Evolutionary conservation across 1,284 basidiomycete genomes (phyloP).

Genomic region (Irpex sp.): DNA sequence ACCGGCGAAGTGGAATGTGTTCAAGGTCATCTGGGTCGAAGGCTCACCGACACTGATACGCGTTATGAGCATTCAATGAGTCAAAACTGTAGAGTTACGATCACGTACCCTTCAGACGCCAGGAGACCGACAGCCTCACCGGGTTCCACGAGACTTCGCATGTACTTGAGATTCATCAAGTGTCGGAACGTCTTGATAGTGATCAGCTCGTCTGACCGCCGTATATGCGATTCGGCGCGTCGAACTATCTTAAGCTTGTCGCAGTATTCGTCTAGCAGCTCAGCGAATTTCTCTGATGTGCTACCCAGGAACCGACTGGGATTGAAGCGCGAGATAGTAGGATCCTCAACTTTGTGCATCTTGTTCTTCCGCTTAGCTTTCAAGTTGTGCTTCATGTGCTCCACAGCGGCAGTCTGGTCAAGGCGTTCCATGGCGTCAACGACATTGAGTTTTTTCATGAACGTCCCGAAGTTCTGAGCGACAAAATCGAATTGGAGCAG

Average conservation of each 20-base stretch:
- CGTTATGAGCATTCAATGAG: conserved; percentile 9
- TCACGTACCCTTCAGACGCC: conserved; percentile 90
- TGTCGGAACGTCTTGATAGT: conserved; percentile 63
- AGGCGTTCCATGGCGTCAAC: conserved; percentile 54
- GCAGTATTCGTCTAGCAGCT: conserved; percentile 77
- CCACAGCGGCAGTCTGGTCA: conserved; percentile 62
- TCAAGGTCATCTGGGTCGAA: conserved; percentile 99
- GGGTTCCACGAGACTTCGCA: conserved; percentile 91
- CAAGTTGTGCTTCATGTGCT: conserved; percentile 88
- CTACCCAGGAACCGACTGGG: conserved; percentile 83
- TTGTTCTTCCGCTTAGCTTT: conserved; percentile 52
- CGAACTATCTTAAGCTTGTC: conserved; percentile 63
- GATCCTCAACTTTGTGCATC: conserved; percentile 55
- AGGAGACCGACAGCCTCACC: conserved; percentile 97
- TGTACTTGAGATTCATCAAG: conserved; percentile 87
- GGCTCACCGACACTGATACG: conserved; percentile 86
- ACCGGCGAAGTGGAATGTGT: conserved; percentile 99
- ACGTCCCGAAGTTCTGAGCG: conserved; percentile 79
- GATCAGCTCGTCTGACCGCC: conserved; percentile 44
- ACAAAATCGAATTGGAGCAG: conserved; percentile 92
- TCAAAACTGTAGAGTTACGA: background rate
- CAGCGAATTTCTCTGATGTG: conserved; percentile 91
- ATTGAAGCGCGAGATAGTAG: conserved; percentile 72
- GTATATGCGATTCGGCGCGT: conserved; percentile 33
- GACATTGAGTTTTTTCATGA: conserved; percentile 74